phyloP scores from a whole-genome alignment of 129 eudicot genomes.

The Helichrysum umbraculigerum region DNA sequence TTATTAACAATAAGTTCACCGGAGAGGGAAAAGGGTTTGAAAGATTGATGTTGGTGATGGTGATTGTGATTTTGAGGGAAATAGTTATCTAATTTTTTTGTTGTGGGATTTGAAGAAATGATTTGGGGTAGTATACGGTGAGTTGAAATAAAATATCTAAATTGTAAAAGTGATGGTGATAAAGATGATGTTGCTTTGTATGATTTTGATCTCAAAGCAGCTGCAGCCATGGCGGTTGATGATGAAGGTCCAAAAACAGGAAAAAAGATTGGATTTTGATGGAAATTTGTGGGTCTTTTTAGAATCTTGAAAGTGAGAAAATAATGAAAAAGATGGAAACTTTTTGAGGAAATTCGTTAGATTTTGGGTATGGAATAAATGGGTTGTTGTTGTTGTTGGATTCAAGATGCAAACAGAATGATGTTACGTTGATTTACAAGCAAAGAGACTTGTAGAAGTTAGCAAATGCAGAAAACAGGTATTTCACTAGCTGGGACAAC shows the following conservation, averaged over 20 bases:
- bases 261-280: background rate
- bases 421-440: background rate
- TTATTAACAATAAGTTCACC: conserved; percentile 41
- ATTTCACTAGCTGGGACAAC: background rate
- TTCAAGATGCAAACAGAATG: conserved; percentile 28
- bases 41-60: conserved; percentile 45
- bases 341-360: background rate
- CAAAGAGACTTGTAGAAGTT: background rate
- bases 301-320: conserved; percentile 23
- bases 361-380: background rate
- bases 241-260: conserved; percentile 1
- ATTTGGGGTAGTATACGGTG: conserved; percentile 42
- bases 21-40: conserved; percentile 49
- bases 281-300: background rate
- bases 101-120: conserved; percentile 32
- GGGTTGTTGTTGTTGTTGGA: conserved; percentile 8
- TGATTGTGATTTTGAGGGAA: conserved; percentile 29
- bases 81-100: conserved; percentile 40
- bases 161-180: conserved; percentile 72
- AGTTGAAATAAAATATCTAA: conserved; percentile 59
- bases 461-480: background rate
- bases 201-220: conserved; percentile 81
- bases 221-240: conserved; percentile 75
- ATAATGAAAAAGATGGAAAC: background rate
- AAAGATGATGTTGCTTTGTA: conserved; percentile 52